Base-by-base conservation (phyloP, 176 grass and related monocot genomes). In the Carex cristatella region DNA sequence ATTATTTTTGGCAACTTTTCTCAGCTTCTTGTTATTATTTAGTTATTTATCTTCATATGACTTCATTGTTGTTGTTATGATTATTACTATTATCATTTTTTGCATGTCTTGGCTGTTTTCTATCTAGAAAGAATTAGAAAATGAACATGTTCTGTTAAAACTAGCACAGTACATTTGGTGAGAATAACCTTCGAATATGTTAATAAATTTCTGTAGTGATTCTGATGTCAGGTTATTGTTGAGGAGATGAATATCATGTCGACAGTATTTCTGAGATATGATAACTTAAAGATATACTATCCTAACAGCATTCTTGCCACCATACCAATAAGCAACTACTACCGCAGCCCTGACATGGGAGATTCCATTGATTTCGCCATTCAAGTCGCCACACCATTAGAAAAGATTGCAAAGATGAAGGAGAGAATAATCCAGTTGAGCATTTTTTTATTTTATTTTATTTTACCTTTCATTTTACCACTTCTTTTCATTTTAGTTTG, bases 201-300 rank as follows among this genome's bases (percentile, higher is more conserved):
- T 51, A 51, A 51, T 51, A 10, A 51, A 51, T 51, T 51, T 51
- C 48, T 1, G 11, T n/a, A 46, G 76, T 18, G 68, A 44, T 85
- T 83, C 1, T 61, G 11, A 81, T 69, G 62, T 84, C 83, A 98
- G 95, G 82, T 95, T 86, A 51, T 95, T 65, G 95, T 98, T 14
- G 95, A 98, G 88, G 95, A 98, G 82, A 98, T 98, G 95, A 94
- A 95, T 86, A 98, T 95, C 86, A 68, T 98, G 85, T 90, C 95
- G 15, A 98, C 95, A 19, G 84, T 95, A 61, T 95, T 98, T 75
- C 88, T 98, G 51, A 86, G 93, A 82, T 93, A 90, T n/a, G 95
- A 98, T 85, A 98, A 98, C 69, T 86, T 93, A 57, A 98, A 98
- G 83, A 83, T 98, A 4, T 93, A 88, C 28, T 98, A 95, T 74